phyloP scores from a whole-genome alignment of 441 rosid genomes.

The Syzygium syzygioides region DNA sequence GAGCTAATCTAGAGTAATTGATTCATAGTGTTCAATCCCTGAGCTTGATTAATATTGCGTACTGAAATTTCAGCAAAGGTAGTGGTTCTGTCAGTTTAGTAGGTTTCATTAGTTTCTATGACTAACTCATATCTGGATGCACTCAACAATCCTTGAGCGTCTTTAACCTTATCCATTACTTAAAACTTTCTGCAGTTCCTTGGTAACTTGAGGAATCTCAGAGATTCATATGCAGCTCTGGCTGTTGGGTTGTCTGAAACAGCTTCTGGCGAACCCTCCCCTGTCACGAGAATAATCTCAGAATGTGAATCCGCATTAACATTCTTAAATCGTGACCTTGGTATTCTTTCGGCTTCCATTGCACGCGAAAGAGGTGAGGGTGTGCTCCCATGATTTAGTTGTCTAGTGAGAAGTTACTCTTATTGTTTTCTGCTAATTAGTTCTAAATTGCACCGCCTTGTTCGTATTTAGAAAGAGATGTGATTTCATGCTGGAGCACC shows the following conservation, averaged over 20 bases:
- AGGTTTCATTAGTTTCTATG: background rate
- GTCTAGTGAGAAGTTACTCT: background rate
- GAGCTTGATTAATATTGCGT: background rate
- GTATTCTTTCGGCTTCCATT: conserved; percentile 84
- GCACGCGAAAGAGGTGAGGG: conserved; percentile 62
- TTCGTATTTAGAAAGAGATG: background rate
- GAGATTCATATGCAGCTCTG: conserved; percentile 94
- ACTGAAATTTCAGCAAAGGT: background rate
- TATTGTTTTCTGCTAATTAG: background rate
- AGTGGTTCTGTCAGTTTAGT: background rate
- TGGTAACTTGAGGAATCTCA: conserved; percentile 89
- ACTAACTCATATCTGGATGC: background rate
- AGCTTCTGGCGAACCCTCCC: conserved; percentile 70
- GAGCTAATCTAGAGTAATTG: background rate
- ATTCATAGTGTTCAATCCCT: background rate
- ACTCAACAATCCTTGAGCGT: background rate
- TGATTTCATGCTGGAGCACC: background rate
- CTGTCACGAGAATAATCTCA: conserved; percentile 81
- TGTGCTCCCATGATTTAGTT: conserved; percentile 19
- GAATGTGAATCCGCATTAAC: conserved; percentile 92
- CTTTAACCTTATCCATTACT: background rate
- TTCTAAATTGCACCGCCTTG: background rate
- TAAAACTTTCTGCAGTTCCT: conserved; percentile 50
- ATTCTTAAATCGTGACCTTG: conserved; percentile 79
- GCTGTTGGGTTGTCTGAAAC: conserved; percentile 84